These are phyloP conservation scores for Didymosphaeria variabile DNA, from an alignment of 2,329 filamentous ascomycete species.

Conservation along the genomic window DNA sequence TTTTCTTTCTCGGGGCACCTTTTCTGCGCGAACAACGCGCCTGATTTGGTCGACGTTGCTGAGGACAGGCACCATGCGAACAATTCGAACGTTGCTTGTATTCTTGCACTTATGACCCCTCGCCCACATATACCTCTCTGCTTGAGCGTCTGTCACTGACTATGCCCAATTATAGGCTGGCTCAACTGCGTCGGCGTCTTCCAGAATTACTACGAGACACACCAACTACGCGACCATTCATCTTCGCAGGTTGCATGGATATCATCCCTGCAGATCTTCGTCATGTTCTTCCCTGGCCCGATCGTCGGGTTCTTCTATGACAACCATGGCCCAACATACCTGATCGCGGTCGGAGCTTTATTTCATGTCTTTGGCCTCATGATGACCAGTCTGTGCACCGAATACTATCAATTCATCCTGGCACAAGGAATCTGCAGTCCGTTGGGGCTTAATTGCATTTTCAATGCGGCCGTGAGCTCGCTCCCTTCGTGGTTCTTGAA, in stretches of 20 bases:
- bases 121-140: not conserved
- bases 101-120: no score
- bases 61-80: no score
- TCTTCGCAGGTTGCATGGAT: slow-evolving; percentile 58
- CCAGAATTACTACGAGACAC: slow-evolving; percentile 56
- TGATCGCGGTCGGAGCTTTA: slow-evolving; percentile 63
- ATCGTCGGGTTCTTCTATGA: slow-evolving; percentile 72
- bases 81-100: no score
- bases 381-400: slow-evolving; percentile 67
- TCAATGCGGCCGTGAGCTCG: slow-evolving; percentile 59
- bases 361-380: slow-evolving; percentile 69
- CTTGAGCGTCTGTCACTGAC: not conserved
- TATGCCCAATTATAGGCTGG: slow-evolving; percentile 37
- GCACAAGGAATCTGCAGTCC: slow-evolving; percentile 63
- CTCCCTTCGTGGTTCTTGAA: slow-evolving; percentile 60
- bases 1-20: slow-evolving; percentile 42
- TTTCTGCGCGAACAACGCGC: no score
- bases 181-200: slow-evolving; percentile 57
- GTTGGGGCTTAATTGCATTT: slow-evolving; percentile 62
- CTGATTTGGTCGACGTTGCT: no score
- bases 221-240: slow-evolving; percentile 52
- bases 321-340: slow-evolving; percentile 66
- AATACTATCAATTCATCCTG: slow-evolving; percentile 65
- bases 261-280: slow-evolving; percentile 53
- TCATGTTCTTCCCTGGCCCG: slow-evolving; percentile 62